These are phyloP conservation scores for Dictyostelium firmibasis DNA, from an alignment of 78 protist genomes.

Conservation along the genomic window DNA sequence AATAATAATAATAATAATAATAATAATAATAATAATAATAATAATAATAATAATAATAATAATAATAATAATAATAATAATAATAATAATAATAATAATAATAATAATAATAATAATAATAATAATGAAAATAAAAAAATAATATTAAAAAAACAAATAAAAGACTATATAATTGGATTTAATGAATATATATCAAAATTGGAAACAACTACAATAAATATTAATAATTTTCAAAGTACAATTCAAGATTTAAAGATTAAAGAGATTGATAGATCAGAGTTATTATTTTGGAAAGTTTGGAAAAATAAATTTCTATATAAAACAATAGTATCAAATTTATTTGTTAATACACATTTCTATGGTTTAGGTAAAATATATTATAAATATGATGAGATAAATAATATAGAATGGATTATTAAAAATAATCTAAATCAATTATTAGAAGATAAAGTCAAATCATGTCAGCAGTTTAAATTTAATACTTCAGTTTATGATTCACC, in stretches of 20 bases:
- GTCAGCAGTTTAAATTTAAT: neutral
- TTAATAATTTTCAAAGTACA: neutral
- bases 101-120: too few species aligned
- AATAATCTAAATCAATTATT: neutral
- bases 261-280: neutral
- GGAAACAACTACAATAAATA: too few species aligned
- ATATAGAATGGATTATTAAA: neutral
- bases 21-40: too few species aligned
- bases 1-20: too few species aligned
- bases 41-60: too few species aligned
- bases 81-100: too few species aligned
- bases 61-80: too few species aligned
- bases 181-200: neutral
- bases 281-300: conserved; percentile 9
- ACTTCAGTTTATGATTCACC: neutral
- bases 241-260: neutral
- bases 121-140: too few species aligned
- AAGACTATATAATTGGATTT: neutral
- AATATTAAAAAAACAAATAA: neutral
- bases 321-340: neutral
- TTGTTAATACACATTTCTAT: neutral
- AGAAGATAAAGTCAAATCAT: neutral
- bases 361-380: neutral
- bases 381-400: neutral
- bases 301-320: neutral